Percentiles rank a stretch among this genome's conserved stretches.
Conservation (phyloP, 169 alveolate species). For the Cystoisospora suis region DNA sequence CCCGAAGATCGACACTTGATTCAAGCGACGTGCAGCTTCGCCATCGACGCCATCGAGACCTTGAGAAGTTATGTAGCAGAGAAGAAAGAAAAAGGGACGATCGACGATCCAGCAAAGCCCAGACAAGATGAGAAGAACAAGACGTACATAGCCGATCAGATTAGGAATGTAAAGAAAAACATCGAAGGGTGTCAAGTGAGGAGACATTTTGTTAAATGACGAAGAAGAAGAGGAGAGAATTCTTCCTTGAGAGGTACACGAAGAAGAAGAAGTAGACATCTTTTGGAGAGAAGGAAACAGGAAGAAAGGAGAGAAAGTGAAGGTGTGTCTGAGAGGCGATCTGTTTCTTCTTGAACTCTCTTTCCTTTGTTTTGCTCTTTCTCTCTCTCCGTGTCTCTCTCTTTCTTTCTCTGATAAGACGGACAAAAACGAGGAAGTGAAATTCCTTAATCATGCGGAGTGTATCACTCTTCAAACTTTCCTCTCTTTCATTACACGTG, state of each 20-base stretch:
- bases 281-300: not conserved
- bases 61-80: slow-evolving; percentile 43
- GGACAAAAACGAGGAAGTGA: too few relatives aligned
- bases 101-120: not conserved
- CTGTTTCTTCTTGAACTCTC: too few relatives aligned
- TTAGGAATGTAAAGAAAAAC: slow-evolving; percentile 48
- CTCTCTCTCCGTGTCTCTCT: too few relatives aligned
- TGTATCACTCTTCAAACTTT: too few relatives aligned
- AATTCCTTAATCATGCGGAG: too few relatives aligned
- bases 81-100: not conserved
- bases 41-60: slow-evolving; percentile 62
- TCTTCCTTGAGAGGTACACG: not conserved
- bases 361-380: too few relatives aligned
- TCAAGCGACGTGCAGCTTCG: slow-evolving; percentile 43
- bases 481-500: too few relatives aligned
- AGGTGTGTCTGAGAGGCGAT: too few relatives aligned
- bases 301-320: not conserved
- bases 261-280: not conserved
- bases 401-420: too few relatives aligned
- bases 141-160: slow-evolving; percentile 56
- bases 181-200: not conserved
- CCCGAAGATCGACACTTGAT: slow-evolving; percentile 63
- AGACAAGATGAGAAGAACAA: slow-evolving; percentile 44
- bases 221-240: not conserved
- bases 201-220: not conserved